Percentiles rank a stretch among this genome's conserved stretches.
Conservation (phyloP, 345 rosid species). For the Nephelium lappaceum region DNA sequence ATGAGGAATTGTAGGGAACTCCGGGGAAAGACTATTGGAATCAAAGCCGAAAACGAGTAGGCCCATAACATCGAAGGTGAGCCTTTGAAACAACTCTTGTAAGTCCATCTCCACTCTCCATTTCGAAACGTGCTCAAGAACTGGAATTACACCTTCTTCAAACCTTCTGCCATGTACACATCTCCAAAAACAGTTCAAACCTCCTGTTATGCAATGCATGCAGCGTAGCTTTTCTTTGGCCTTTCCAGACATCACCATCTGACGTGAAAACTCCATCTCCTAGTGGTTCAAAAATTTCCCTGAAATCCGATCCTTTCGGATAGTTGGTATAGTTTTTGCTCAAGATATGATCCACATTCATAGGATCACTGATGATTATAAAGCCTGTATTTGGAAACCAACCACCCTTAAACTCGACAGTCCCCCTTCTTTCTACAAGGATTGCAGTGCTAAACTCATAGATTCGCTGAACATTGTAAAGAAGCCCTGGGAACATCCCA, state of each 20-base stretch:
- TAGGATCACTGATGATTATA: constrained; percentile 15
- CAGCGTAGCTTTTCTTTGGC: constrained; percentile 5
- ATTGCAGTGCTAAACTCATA: background rate
- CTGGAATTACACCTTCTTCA: constrained; percentile 4
- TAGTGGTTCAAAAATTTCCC: constrained; percentile 23
- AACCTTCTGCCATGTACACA: background rate
- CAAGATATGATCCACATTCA: constrained; percentile 16
- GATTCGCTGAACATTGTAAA: background rate
- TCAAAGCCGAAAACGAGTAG: constrained; percentile 26
- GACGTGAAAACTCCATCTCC: constrained; percentile 30
- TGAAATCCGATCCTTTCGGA: constrained; percentile 10
- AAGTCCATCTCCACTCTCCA: constrained; percentile 17
- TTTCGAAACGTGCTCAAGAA: constrained; percentile 15
- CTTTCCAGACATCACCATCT: constrained; percentile 23
- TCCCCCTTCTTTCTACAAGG: background rate
- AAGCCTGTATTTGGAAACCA: constrained; percentile 13
- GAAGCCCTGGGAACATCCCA: constrained; percentile 27
- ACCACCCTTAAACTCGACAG: constrained; percentile 25
- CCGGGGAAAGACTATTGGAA: constrained; percentile 22
- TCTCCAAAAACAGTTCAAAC: background rate
- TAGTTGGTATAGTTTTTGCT: constrained; percentile 28
- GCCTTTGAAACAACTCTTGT: constrained; percentile 37
- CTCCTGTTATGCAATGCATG: constrained; percentile 9
- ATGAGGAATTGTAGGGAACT: constrained; percentile 16
- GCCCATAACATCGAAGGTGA: constrained; percentile 31